A percentile compares a stretch with the other conserved stretches of the same genome.
Evolutionary conservation across 352 stramenopile species (phyloP).

Genomic region (Elongisporangium undulatum): DNA sequence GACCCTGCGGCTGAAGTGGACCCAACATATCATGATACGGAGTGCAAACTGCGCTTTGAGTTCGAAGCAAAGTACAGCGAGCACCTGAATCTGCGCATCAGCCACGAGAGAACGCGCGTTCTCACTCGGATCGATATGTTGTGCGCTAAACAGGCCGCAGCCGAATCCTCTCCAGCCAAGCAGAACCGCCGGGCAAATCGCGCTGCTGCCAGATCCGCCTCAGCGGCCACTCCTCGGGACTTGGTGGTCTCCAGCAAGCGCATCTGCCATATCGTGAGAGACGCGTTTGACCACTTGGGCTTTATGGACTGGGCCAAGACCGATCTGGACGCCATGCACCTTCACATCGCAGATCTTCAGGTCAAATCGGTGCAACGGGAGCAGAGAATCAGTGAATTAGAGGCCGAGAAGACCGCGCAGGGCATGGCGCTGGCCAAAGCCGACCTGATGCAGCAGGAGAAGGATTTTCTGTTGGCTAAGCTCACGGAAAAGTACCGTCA

Average conservation of each 20-base stretch:
- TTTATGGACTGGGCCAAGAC: constrained; percentile 42
- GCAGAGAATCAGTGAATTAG: constrained; percentile 3
- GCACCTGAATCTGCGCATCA: constrained; percentile 48
- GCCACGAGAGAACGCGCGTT: constrained; percentile 46
- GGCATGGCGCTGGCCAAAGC: constrained; percentile 28
- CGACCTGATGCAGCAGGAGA: constrained; percentile 46
- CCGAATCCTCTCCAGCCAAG: neutral
- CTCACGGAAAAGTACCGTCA: constrained; percentile 42
- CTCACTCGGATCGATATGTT: constrained; percentile 48
- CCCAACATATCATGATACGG: constrained; percentile 10
- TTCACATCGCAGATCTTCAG: constrained; percentile 16
- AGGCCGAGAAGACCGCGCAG: constrained; percentile 15
- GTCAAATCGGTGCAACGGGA: constrained; percentile 19
- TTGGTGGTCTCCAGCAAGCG: too few species aligned
- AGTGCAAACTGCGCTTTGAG: constrained; percentile 34
- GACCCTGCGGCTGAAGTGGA: constrained; percentile 5
- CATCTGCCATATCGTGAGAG: constrained; percentile 9
- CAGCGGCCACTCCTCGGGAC: too few species aligned
- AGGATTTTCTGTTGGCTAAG: constrained; percentile 47
- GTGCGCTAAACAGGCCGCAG: constrained; percentile 13
- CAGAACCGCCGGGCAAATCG: neutral
- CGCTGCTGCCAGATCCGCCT: too few species aligned
- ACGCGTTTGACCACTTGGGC: constrained; percentile 43
- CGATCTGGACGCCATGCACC: constrained; percentile 38
- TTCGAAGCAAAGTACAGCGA: constrained; percentile 50